Evolutionary conservation across 2,329 filamentous ascomycete genomes (phyloP).

Genomic region (Metarhizium anisopliae): DNA sequence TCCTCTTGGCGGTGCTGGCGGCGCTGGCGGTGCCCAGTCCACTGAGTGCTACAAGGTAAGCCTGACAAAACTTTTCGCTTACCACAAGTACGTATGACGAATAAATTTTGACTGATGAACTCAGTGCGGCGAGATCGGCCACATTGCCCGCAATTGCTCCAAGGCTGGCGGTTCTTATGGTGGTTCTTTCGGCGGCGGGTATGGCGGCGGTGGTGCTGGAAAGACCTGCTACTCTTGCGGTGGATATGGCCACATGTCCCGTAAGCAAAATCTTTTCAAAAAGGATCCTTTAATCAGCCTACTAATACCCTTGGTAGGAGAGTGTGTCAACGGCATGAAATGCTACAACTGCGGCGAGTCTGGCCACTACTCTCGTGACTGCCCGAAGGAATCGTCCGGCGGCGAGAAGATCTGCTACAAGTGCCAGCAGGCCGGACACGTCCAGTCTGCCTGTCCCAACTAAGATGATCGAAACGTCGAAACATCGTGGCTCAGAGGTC

Average conservation of each 20-base stretch:
- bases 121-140: constrained; percentile 84
- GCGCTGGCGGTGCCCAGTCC: constrained; percentile 35
- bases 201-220: constrained; percentile 41
- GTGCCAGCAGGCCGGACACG: constrained; percentile 75
- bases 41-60: constrained; percentile 83
- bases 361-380: constrained; percentile 91
- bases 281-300: too few species aligned
- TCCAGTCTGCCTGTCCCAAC: constrained; percentile 89
- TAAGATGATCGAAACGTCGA: constrained; percentile 18
- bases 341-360: constrained; percentile 98
- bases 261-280: constrained; percentile 35
- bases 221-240: constrained; percentile 99
- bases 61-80: not conserved
- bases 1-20: constrained; percentile 41
- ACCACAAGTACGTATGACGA: not conserved
- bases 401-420: constrained; percentile 98
- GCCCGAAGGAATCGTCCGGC: constrained; percentile 78
- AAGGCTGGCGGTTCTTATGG: constrained; percentile 45
- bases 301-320: constrained; percentile 39
- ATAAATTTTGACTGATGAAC: constrained; percentile 4
- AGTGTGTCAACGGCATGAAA: constrained; percentile 98
- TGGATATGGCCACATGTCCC: constrained; percentile 92
- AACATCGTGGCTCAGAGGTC: constrained; percentile 13
- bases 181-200: constrained; percentile 29
- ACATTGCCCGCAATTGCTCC: constrained; percentile 89